Percentiles rank a stretch among this genome's conserved stretches.
phyloP scores from a whole-genome alignment of 345 rosid species.

The Hypericum perforatum region DNA sequence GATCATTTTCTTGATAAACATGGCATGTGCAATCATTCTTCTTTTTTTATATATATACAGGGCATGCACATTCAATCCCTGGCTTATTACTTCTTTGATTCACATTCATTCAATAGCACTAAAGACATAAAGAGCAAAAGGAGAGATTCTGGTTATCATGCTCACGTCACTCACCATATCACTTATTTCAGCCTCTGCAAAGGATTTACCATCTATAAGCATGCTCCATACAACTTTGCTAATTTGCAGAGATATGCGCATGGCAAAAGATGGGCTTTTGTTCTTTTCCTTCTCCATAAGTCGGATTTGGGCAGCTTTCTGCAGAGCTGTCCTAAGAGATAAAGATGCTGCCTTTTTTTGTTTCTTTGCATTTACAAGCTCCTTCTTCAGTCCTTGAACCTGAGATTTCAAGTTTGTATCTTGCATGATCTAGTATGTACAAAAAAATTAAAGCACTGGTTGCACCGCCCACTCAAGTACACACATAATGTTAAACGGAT shows the following conservation, averaged over 20 bases:
- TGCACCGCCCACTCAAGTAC: no score
- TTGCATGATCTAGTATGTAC: no score
- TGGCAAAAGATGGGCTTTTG: constrained; percentile 96
- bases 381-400: constrained; percentile 79
- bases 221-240: constrained; percentile 90
- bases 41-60: no score
- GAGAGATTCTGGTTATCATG: constrained; percentile 1
- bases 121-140: neutral
- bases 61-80: no score
- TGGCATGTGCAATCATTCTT: no score
- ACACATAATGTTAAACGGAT: no score
- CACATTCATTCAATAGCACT: neutral
- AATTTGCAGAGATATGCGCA: constrained; percentile 90
- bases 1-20: no score
- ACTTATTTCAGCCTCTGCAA: constrained; percentile 99
- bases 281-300: constrained; percentile 94
- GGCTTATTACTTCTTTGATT: no score
- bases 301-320: constrained; percentile 86
- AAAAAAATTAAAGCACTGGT: no score
- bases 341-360: constrained; percentile 71
- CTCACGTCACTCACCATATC: constrained; percentile 68
- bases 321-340: constrained; percentile 64
- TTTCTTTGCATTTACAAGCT: constrained; percentile 64
- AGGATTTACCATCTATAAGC: constrained; percentile 94
- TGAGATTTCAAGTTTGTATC: constrained; percentile 13